These are phyloP conservation scores for Alternaria solani DNA, from an alignment of 2,329 filamentous ascomycete species.

Conservation along the genomic window DNA sequence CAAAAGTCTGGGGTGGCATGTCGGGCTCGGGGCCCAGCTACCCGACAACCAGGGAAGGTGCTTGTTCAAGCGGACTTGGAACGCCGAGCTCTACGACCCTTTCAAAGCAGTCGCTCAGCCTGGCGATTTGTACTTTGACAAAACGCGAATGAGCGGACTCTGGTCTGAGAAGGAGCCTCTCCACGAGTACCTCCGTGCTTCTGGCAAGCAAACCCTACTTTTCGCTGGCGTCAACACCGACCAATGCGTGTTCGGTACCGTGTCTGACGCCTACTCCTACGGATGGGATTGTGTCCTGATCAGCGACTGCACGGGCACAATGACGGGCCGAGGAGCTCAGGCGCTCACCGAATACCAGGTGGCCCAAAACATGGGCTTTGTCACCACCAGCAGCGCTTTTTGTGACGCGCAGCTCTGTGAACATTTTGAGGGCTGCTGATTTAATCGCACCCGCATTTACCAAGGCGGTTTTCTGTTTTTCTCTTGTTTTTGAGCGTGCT, in stretches of 20 bases:
- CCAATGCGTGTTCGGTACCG: conserved; percentile 54
- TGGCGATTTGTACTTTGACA: conserved; percentile 56
- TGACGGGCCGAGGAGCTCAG: conserved; percentile 52
- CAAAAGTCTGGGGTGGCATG: conserved; percentile 53
- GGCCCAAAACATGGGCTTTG: conserved; percentile 55
- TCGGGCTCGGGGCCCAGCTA: conserved; percentile 51
- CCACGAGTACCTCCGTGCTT: conserved; percentile 51
- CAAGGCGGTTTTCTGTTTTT: not conserved
- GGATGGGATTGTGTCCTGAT: conserved; percentile 54
- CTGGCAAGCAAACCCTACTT: conserved; percentile 53
- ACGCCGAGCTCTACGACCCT: conserved; percentile 53
- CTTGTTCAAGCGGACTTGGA: conserved; percentile 55
- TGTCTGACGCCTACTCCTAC: conserved; percentile 54
- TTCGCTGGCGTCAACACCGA: conserved; percentile 56
- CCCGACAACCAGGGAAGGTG: conserved; percentile 51
- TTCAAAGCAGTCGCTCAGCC: conserved; percentile 48
- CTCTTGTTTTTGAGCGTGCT: not conserved
- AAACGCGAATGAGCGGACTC: conserved; percentile 54
- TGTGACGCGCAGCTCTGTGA: conserved; percentile 30
- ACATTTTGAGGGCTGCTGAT: conserved; percentile 4
- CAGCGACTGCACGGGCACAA: conserved; percentile 53
- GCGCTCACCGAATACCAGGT: conserved; percentile 53
- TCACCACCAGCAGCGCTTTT: conserved; percentile 49
- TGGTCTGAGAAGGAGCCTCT: conserved; percentile 53
- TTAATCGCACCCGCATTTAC: not conserved